Base-by-base conservation (phyloP, 305 asterid genomes). In the Plantago coronopus region DNA sequence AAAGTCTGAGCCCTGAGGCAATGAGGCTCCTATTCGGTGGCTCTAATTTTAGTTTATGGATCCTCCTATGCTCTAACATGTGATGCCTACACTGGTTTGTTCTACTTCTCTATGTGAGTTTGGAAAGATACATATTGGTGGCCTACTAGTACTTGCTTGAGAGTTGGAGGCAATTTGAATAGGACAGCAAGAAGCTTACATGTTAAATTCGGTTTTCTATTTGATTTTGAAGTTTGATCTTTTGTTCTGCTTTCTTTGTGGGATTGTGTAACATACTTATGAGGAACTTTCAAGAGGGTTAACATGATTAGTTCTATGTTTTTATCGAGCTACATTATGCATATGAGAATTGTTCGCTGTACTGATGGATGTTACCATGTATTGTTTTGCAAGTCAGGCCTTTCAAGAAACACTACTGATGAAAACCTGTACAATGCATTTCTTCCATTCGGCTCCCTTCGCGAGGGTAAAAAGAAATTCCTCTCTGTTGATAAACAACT, bases 381-480 rank as follows among this genome's bases (percentile, higher is more conserved):
- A 23, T 45, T 34, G 1, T 48, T 20, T 55, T 67, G 37, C 54
- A 76, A 53, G 29, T 67, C 85, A 93, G 98, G 98, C 46, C 95
- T 93, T 59, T 85, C 95, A 61, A 80, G 95, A 81, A 70, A 31
- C 57, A 93, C 99, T 0, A 78, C 78, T 7, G 97, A 93, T 69
- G 97, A 83, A 45, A 76, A 73, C 62, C 84, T 93, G 60, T 69
- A 49, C 65, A 80, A 78, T 6, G 91, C 97, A 46, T 90, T 90
- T 76, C 82, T 82, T 42, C 82, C 82, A 27, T 89, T 79, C 51
- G 97, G 97, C 60, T 73, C 60, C 69, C 90, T 87, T 64, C 67
- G 58, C 13, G 97, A 89, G 57, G 90, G 95, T 81, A 68, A 53
- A 10, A 22, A 34, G 25, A 20, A 23, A 20, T 59, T 53, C 22